phyloP scores from a whole-genome alignment of 768 basidiomycete genomes.

The Russula griseocarnosa region DNA sequence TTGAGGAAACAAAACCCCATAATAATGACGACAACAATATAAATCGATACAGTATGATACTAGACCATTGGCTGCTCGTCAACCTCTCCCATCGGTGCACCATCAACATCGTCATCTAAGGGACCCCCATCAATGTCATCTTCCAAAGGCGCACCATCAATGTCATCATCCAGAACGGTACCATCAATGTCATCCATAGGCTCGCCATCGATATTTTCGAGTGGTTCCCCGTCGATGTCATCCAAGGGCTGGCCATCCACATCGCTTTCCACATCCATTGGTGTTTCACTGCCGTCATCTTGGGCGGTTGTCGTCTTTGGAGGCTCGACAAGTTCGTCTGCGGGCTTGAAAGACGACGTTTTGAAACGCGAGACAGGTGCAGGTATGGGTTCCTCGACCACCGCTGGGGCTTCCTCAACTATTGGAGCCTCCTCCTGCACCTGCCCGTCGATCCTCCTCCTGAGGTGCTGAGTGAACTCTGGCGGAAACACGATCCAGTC shows the following conservation, averaged over 20 bases:
- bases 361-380: slow-evolving; percentile 61
- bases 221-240: slow-evolving; percentile 43
- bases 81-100: slow-evolving; percentile 35
- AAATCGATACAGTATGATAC: neutral
- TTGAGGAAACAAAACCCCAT: neutral
- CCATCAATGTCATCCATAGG: slow-evolving; percentile 38
- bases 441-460: slow-evolving; percentile 68
- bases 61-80: slow-evolving; percentile 37
- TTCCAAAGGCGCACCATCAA: slow-evolving; percentile 28
- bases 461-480: slow-evolving; percentile 73
- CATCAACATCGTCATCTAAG: slow-evolving; percentile 34
- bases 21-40: neutral
- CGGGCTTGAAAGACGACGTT: slow-evolving; percentile 71
- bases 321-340: slow-evolving; percentile 41
- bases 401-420: slow-evolving; percentile 27
- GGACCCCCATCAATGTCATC: slow-evolving; percentile 27
- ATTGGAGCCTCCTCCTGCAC: slow-evolving; percentile 32
- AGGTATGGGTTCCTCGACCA: slow-evolving; percentile 35
- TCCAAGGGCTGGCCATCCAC: slow-evolving; percentile 52
- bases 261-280: slow-evolving; percentile 45
- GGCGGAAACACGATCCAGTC: slow-evolving; percentile 96
- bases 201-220: slow-evolving; percentile 37
- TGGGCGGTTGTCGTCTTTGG: slow-evolving; percentile 29
- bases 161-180: slow-evolving; percentile 38
- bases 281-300: slow-evolving; percentile 41